Percentiles rank a stretch among this genome's conserved stretches.
Conservation (phyloP, 1,139 yeast species). For the Debaryomyces sp. region DNA sequence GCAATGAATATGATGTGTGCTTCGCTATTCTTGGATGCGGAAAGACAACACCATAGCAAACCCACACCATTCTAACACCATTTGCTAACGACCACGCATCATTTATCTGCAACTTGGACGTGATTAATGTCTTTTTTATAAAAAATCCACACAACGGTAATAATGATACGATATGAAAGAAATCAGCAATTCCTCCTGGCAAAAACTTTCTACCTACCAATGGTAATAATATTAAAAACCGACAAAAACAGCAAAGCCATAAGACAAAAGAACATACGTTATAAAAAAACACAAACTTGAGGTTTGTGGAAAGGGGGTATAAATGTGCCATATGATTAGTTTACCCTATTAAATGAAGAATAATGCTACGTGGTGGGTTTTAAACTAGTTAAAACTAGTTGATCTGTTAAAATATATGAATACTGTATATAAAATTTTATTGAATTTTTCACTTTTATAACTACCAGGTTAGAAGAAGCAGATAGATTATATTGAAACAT, state of each 20-base stretch:
- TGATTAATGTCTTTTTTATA: constrained; percentile 23
- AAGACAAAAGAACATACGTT: constrained; percentile 44
- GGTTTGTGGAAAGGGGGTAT: constrained; percentile 38
- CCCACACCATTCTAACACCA: constrained; percentile 40
- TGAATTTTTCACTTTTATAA: constrained; percentile 1
- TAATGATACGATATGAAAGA: constrained; percentile 49
- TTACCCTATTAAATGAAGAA: not conserved
- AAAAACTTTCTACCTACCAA: constrained; percentile 62
- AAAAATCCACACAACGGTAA: constrained; percentile 34
- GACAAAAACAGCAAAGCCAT: constrained; percentile 53
- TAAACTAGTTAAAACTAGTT: not conserved
- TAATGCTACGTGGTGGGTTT: not conserved
- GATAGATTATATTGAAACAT: not conserved
- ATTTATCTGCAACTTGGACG: constrained; percentile 8
- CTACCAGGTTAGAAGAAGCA: not conserved
- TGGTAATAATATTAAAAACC: constrained; percentile 59
- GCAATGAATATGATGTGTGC: constrained; percentile 49
- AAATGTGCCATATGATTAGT: constrained; percentile 25
- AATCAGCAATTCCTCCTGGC: constrained; percentile 73
- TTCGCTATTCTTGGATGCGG: constrained; percentile 54
- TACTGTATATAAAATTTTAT: constrained; percentile 1
- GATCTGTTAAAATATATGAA: constrained; percentile 2
- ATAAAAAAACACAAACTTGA: constrained; percentile 38
- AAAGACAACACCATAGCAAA: constrained; percentile 48
- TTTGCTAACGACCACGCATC: constrained; percentile 35